Percentiles rank a stretch among this genome's conserved stretches.
phyloP scores from a whole-genome alignment of 169 alveolate genomes.

The Plasmodium yoelii region DNA sequence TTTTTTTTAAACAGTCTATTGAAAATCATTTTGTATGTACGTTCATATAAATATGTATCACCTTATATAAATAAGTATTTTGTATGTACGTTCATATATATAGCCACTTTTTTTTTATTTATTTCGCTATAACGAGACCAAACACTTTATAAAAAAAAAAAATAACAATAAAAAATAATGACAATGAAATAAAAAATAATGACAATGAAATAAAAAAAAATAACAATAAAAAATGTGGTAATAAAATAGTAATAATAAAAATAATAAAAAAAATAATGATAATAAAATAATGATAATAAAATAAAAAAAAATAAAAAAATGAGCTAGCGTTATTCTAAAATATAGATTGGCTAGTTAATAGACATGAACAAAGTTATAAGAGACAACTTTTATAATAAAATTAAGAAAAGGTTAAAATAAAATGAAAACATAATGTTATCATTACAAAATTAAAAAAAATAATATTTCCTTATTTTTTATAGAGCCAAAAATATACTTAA shows the following conservation, averaged over 20 bases:
- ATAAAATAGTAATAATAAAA: neutral
- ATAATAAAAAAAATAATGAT: no score
- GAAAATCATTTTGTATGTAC: constrained; percentile 23
- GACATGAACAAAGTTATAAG: no score
- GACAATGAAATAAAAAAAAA: no score
- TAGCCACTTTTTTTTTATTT: neutral
- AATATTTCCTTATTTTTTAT: no score
- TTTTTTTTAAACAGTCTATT: constrained; percentile 20
- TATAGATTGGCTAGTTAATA: no score
- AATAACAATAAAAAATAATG: neutral
- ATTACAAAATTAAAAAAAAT: no score
- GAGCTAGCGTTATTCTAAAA: neutral
- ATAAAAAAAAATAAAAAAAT: neutral
- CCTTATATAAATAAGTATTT: neutral
- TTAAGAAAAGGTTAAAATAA: no score
- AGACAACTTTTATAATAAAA: no score
- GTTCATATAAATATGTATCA: neutral
- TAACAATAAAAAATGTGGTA: neutral
- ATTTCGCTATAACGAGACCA: neutral
- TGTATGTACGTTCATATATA: neutral
- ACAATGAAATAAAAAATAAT: neutral
- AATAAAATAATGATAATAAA: no score
- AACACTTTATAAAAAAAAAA: neutral
- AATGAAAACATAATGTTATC: no score
- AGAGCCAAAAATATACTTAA: no score